Evolutionary conservation across 2,329 filamentous ascomycete species (phyloP).

Genomic region (Paraphaeosphaeria minitans): DNA sequence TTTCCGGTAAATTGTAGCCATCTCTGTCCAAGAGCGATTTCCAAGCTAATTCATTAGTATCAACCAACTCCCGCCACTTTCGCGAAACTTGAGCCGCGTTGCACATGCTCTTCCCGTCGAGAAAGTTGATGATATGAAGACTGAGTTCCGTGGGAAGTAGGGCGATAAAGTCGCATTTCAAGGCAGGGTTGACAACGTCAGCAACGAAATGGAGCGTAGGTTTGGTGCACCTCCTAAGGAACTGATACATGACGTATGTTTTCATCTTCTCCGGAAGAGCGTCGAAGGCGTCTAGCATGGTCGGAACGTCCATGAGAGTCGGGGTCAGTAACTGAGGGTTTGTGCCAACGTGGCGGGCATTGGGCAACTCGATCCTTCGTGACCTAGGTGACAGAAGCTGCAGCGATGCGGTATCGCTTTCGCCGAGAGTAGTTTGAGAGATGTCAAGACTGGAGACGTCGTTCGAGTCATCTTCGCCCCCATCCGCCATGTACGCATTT

Average conservation of each 20-base stretch:
- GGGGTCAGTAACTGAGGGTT: conserved; percentile 46
- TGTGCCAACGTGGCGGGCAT: conserved; percentile 19
- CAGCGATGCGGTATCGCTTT: conserved; percentile 22
- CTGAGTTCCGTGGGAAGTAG: conserved; percentile 85
- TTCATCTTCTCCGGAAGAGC: conserved; percentile 90
- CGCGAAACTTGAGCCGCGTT: conserved; percentile 91
- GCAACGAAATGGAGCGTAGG: conserved; percentile 89
- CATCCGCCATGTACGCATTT: conserved; percentile 28
- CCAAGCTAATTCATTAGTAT: conserved; percentile 94
- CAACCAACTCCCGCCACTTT: conserved; percentile 87
- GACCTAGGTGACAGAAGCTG: conserved; percentile 24
- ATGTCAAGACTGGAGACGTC: conserved; percentile 47
- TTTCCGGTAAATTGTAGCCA: conserved; percentile 76
- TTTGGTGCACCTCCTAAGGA: conserved; percentile 84
- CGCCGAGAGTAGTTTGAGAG: conserved; percentile 24
- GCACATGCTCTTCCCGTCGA: conserved; percentile 85
- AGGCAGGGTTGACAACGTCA: conserved; percentile 86
- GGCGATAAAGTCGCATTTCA: conserved; percentile 91
- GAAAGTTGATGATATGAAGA: conserved; percentile 83
- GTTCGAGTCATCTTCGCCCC: conserved; percentile 40
- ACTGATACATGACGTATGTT: conserved; percentile 94
- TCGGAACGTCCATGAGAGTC: conserved; percentile 75
- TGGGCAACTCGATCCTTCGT: conserved; percentile 28
- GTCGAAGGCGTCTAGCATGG: conserved; percentile 88
- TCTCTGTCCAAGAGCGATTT: conserved; percentile 88